Percentiles rank a stretch among this genome's conserved stretches.
phyloP scores from a whole-genome alignment of 1,139 yeast genomes.

The Sugiyamaella japonica region DNA sequence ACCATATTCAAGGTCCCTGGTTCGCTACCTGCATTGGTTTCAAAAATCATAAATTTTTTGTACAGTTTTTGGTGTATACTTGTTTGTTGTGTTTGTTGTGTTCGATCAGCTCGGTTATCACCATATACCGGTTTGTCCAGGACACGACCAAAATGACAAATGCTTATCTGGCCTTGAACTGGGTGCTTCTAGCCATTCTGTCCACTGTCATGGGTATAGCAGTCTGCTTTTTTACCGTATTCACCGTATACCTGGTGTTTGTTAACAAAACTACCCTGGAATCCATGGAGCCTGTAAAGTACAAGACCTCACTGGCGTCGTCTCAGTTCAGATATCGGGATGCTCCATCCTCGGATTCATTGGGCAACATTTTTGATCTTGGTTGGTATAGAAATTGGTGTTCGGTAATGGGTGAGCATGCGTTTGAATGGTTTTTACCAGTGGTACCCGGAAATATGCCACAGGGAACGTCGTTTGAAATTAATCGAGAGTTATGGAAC shows the following conservation, averaged over 20 bases:
- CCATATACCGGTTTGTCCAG: constrained; percentile 54
- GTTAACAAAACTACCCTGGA: constrained; percentile 82
- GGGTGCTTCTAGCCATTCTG: constrained; percentile 60
- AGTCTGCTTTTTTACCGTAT: constrained; percentile 56
- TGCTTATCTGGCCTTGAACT: constrained; percentile 55
- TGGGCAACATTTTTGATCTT: constrained; percentile 73
- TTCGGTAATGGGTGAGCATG: constrained; percentile 67
- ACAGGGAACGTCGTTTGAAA: constrained; percentile 39
- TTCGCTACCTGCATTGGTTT: constrained; percentile 87
- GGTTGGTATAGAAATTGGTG: constrained; percentile 64
- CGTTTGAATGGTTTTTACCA: constrained; percentile 75
- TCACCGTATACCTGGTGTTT: constrained; percentile 50
- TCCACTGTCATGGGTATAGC: constrained; percentile 66
- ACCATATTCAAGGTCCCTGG: constrained; percentile 62
- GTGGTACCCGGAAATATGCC: constrained; percentile 35
- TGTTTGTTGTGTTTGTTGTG: constrained; percentile 51
- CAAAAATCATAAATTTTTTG: constrained; percentile 72
- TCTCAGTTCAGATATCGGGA: constrained; percentile 45
- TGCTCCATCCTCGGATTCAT: constrained; percentile 43
- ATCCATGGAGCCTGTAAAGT: constrained; percentile 60
- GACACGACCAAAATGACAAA: constrained; percentile 37
- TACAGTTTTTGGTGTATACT: constrained; percentile 68
- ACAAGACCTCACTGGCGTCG: constrained; percentile 46
- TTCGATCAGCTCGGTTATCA: constrained; percentile 43
- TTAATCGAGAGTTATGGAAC: constrained; percentile 34